A percentile compares a stretch with the other conserved stretches of the same genome.
Evolutionary conservation across 441 rosid species (phyloP).

Genomic region (Gossypium lobatum): DNA sequence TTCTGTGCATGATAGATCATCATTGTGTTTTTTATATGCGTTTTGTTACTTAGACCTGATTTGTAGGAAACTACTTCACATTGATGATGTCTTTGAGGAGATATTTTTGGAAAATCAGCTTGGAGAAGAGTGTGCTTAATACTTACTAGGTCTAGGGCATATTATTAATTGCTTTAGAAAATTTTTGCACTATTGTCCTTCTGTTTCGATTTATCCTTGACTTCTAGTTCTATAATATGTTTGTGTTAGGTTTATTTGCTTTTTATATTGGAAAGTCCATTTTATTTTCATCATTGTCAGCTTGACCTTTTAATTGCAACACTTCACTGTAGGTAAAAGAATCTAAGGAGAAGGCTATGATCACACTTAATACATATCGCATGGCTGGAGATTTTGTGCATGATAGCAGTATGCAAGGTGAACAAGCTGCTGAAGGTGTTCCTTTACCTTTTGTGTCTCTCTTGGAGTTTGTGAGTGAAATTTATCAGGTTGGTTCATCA

Average conservation of each 20-base stretch:
- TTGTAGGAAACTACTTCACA: neutral
- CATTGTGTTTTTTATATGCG: neutral
- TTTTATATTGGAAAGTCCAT: neutral
- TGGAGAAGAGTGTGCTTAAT: neutral
- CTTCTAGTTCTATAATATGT: neutral
- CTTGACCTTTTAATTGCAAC: slow-evolving; percentile 22
- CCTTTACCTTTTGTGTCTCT: slow-evolving; percentile 68
- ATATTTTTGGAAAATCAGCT: neutral
- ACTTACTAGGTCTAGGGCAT: neutral
- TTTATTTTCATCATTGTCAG: slow-evolving; percentile 12
- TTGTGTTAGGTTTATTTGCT: neutral
- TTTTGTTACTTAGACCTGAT: neutral
- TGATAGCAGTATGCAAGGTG: slow-evolving; percentile 55
- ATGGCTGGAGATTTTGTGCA: slow-evolving; percentile 37
- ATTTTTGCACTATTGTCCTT: neutral
- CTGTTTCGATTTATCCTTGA: slow-evolving; percentile 4
- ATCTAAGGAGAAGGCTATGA: slow-evolving; percentile 89
- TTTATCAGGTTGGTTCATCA: slow-evolving; percentile 65
- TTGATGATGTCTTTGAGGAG: neutral
- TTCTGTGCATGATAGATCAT: neutral
- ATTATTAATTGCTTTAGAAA: neutral
- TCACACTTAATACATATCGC: slow-evolving; percentile 57
- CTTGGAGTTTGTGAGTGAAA: slow-evolving; percentile 88
- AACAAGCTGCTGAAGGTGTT: slow-evolving; percentile 40
- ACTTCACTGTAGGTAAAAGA: slow-evolving; percentile 65